Percentiles rank a stretch among this genome's conserved stretches.
These are phyloP conservation scores for Penstemon davidsonii DNA, from an alignment of 257 asterid genomes.

Conservation along the genomic window DNA sequence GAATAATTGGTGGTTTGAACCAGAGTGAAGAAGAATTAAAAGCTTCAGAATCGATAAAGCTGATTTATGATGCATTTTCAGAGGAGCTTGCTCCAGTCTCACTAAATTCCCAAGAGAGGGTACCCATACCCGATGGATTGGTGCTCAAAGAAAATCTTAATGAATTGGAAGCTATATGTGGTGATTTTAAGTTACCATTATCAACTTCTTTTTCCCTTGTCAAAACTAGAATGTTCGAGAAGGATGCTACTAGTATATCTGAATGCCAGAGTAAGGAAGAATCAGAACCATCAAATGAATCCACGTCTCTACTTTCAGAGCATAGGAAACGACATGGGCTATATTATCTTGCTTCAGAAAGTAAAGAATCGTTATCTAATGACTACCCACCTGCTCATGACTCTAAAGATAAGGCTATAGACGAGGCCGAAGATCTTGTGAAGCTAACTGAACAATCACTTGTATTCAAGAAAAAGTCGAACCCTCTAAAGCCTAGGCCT, in stretches of 20 bases:
- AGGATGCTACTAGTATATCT: constrained; percentile 30
- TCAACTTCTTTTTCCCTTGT: constrained; percentile 67
- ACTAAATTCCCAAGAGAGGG: constrained; percentile 72
- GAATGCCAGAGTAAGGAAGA: constrained; percentile 56
- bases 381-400: constrained; percentile 83
- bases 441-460: constrained; percentile 80
- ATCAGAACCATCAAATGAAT: constrained; percentile 49
- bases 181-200: constrained; percentile 53
- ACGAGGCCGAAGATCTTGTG: constrained; percentile 56
- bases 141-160: constrained; percentile 66
- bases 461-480: constrained; percentile 51
- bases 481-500: constrained; percentile 73
- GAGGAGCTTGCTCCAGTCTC: constrained; percentile 95
- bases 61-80: constrained; percentile 54
- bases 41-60: constrained; percentile 47
- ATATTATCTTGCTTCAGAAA: constrained; percentile 73
- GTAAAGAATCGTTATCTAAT: constrained; percentile 40
- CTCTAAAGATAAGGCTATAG: constrained; percentile 45
- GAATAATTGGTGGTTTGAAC: constrained; percentile 38
- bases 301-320: constrained; percentile 75
- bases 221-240: constrained; percentile 40
- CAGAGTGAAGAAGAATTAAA: constrained; percentile 41
- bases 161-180: constrained; percentile 70
- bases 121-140: constrained; percentile 72
- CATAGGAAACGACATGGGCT: constrained; percentile 88